Evolutionary conservation across 768 basidiomycete species (phyloP), one percentile per base, ranked within the genome.

Genomic region (Hirschioporus abietinus): DNA sequence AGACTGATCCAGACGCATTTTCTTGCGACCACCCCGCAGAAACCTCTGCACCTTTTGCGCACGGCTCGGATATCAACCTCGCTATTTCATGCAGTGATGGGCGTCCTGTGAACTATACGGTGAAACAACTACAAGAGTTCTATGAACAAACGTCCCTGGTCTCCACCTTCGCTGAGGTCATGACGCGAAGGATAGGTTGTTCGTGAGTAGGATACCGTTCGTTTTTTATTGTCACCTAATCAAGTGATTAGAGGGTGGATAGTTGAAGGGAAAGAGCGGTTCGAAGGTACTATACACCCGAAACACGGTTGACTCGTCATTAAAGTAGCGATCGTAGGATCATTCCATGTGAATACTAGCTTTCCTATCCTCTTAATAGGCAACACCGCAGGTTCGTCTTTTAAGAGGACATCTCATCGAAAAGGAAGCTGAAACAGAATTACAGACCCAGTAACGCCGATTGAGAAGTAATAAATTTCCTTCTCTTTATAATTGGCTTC

Each of bases 331-430:
- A 64, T 68, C 62, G 59, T 66, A 76, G 79, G 79, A 57, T 77
- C 78, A 9, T 76, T 81, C 64, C 66, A 68, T 17, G 77, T 68
- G 34, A 79, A 78, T 60, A 81, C 80, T 17, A 80, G 79, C 66
- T 71, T 75, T 67, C 81, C 81, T 0, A 68, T 82, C 15, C 72
- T 82, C 0, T 62, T 81, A 23, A 74, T 82, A 42, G 80, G 80
- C 0, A 82, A 82, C 66, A 80, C 79, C 9, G 78, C 76, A 4
- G 69, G 68, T 69, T 8, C 27, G 7, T 42, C 27, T 52, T 15
- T 1, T 15, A 20, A 12, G 20, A 15, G 20, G 42, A 10, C 42
- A 20, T 3, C 3, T 52, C 3, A 52, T 20, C 12, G 42, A 52
- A 52, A n/a, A 20, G 42, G 20, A 52, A 15, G 20, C 42, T 52